Base-by-base conservation (phyloP, 805 yeast genomes). In the Clavispora fructus region DNA sequence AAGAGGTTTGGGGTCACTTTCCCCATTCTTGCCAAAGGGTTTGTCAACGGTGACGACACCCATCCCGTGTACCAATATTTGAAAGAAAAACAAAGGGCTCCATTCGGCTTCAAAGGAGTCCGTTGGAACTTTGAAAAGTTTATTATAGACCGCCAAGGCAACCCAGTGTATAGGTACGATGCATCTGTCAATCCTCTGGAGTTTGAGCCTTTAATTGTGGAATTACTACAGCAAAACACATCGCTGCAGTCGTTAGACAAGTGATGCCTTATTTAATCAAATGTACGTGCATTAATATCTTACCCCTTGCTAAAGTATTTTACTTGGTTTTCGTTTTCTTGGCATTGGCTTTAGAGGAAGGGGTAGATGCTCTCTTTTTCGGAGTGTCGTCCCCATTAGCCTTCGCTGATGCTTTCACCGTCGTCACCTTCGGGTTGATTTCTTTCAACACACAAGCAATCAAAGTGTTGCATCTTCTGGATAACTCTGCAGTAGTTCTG, bases 71-170 rank as follows among this genome's bases (percentile, higher is more conserved):
- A 59, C 43, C 45, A 51, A 6, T 65, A 48, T 45, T 54, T 72
- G 35, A 72, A 71, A 47, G 39, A 26, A 5, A 38, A 57, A 31
- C 50, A 56, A 39, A 42, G 57, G 7, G 72, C 68, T 5, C 45
- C 53, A 3, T 50, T 71, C 16, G 77, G 76, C 4, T 69, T 71
- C 42, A 55, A 54, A 28, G 73, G 75, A 2, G 78, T 85, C 53
- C 75, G 80, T 62, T 85, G 94, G 94, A 85, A 85, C 68, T 85
- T 86, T 60, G 91, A 85, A 62, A 85, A 85, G 69, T 86, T 85
- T 63, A 50, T 86, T 40, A 62, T 86, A 40, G 77, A 77, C 60
- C 67, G 70, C 53, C 53, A 75, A 3, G 94, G 94, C 33, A 54
- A 69, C 0, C 87, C 83, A 28, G 73, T 72, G 35, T 68, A 67